These are phyloP conservation scores for Logfia minima DNA, from an alignment of 129 eudicot genomes.

Conservation along the genomic window DNA sequence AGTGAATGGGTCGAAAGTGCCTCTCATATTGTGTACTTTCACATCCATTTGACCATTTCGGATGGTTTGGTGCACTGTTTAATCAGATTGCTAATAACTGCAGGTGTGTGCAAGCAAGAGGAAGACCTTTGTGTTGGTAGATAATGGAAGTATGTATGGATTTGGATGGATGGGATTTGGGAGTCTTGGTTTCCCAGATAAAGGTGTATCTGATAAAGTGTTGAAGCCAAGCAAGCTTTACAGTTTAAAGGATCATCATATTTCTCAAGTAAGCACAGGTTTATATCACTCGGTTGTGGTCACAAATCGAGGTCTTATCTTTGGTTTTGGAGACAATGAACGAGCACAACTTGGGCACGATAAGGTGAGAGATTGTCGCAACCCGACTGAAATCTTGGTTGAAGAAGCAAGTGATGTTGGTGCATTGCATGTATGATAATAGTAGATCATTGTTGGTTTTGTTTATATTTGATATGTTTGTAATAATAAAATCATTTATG, in stretches of 20 bases:
- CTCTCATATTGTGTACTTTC: not conserved
- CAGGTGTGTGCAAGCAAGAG: slow-evolving; percentile 95
- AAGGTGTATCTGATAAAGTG: slow-evolving; percentile 71
- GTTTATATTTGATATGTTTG: slow-evolving; percentile 21
- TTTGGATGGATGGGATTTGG: slow-evolving; percentile 99
- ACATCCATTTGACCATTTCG: too few relatives aligned
- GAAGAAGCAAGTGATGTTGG: slow-evolving; percentile 32
- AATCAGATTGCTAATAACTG: not conserved
- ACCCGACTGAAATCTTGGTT: slow-evolving; percentile 73
- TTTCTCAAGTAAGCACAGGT: slow-evolving; percentile 88
- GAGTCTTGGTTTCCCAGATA: slow-evolving; percentile 88
- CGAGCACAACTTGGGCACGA: slow-evolving; percentile 93
- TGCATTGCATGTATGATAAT: slow-evolving; percentile 7
- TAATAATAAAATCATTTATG: slow-evolving; percentile 16
- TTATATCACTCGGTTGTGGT: slow-evolving; percentile 82
- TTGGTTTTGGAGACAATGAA: slow-evolving; percentile 98
- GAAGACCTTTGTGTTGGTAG: slow-evolving; percentile 80
- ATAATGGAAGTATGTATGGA: slow-evolving; percentile 72
- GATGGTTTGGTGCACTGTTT: not conserved
- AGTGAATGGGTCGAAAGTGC: not conserved
- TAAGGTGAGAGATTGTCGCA: slow-evolving; percentile 62
- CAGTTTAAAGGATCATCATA: slow-evolving; percentile 65
- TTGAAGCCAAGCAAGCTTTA: slow-evolving; percentile 60
- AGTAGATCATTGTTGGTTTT: slow-evolving; percentile 1
- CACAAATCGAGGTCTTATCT: slow-evolving; percentile 63